Conservation (phyloP, 2,329 filamentous ascomycete genomes). For the Celoporthe dispersa region DNA sequence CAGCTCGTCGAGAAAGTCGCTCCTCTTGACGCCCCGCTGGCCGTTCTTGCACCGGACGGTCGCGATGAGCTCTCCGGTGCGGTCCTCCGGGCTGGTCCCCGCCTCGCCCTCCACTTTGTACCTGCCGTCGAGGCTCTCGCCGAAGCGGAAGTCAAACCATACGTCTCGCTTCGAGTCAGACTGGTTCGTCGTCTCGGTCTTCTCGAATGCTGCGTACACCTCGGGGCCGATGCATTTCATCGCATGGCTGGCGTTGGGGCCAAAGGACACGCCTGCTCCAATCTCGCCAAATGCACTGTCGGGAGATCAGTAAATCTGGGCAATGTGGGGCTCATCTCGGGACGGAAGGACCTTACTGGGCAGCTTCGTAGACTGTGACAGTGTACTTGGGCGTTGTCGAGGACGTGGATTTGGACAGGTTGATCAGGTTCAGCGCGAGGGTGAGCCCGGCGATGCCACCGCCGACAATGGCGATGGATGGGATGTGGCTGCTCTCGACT, state of each 20-base stretch:
- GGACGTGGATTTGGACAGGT: conserved; percentile 35
- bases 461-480: conserved; percentile 57
- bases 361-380: conserved; percentile 58
- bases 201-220: conserved; percentile 35
- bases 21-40: conserved; percentile 36
- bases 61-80: conserved; percentile 27
- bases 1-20: conserved; percentile 32
- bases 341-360: conserved; percentile 33
- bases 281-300: conserved; percentile 56
- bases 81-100: conserved; percentile 18
- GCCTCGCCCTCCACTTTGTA: conserved; percentile 26
- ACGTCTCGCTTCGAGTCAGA: conserved; percentile 32
- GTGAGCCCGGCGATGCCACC: conserved; percentile 62
- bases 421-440: conserved; percentile 46
- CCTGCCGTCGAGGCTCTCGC: conserved; percentile 30
- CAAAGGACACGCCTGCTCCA: conserved; percentile 61
- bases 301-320: background rate
- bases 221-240: conserved; percentile 36
- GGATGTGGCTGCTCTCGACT: background rate
- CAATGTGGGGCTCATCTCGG: background rate
- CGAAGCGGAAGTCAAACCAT: conserved; percentile 38
- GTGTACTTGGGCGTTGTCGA: conserved; percentile 15
- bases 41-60: conserved; percentile 28
- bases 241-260: conserved; percentile 48
- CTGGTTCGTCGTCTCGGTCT: conserved; percentile 36